Base-by-base conservation (phyloP, 805 yeast species). In the Priceomyces castillae region DNA sequence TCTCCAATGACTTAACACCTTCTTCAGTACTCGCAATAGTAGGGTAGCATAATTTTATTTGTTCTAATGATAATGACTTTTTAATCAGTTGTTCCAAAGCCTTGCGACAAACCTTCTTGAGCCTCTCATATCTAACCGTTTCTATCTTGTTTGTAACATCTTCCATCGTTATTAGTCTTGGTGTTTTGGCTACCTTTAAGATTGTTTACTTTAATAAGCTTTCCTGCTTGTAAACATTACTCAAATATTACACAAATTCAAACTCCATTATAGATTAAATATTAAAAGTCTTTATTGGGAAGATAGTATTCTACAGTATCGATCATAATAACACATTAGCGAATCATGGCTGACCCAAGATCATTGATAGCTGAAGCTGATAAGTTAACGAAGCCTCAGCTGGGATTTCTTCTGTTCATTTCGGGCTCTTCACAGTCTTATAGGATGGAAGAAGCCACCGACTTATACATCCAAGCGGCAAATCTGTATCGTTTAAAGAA, bases 401-500 rank as follows among this genome's bases (percentile, higher is more conserved):
- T 81, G 23, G 95, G 96, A 3, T 76, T 86, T 47, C 78, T 90
- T 52, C 77, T 80, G 48, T 64, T 69, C 44, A 56, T 85, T 16
- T 76, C 89, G 41, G 85, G 92, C 3, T 76, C 84, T 1, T 74
- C 84, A 7, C 74, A 76, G 26, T 67, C 81, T 2, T 74, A 77
- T 48, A 77, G 87, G 48, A 78, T 71, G 41, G 99, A 94, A 60
- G 99, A 94, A 50, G 98, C 99, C 3, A 84, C 90, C 2, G 99
- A 94, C 51, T 67, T 88, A 22, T 92, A 83, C 59, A 74, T 84
- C 17, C 95, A 90, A 64, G 99, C 99, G 2, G 99, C 95, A n/a
- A 94, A 92, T 58, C 76, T 80, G 22, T 94, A 82, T 70, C 78
- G 90, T 48, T 66, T 94, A 45, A 82, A 80, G 52, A 87, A 86